These are phyloP conservation scores for Galerina sulciceps DNA, from an alignment of 768 basidiomycete genomes.

Conservation along the genomic window DNA sequence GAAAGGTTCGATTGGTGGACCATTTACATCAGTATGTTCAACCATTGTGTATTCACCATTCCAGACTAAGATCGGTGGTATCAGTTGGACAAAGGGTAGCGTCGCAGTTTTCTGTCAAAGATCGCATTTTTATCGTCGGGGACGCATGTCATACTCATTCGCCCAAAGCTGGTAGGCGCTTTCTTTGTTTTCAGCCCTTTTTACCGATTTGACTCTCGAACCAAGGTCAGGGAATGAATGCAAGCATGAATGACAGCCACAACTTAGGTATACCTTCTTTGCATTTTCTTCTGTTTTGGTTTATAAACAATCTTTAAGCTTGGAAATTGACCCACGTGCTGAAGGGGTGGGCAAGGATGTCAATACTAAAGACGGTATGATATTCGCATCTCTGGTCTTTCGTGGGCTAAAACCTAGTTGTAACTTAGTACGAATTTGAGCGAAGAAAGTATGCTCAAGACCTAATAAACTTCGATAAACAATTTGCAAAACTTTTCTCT, in stretches of 20 bases:
- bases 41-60: neutral
- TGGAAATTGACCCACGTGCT: slow-evolving; percentile 69
- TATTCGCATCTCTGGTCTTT: neutral
- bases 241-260: slow-evolving; percentile 76
- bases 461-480: slow-evolving; percentile 71
- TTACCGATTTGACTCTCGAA: neutral
- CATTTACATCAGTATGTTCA: slow-evolving; percentile 62
- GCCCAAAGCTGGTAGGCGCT: slow-evolving; percentile 60
- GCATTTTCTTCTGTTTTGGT: neutral
- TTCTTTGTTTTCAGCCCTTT: neutral
- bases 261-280: slow-evolving; percentile 53
- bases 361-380: slow-evolving; percentile 53
- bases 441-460: slow-evolving; percentile 72
- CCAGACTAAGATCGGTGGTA: neutral
- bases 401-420: neutral
- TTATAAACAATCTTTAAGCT: slow-evolving; percentile 28
- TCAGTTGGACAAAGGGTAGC: slow-evolving; percentile 79
- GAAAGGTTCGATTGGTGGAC: slow-evolving; percentile 74
- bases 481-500: slow-evolving; percentile 70
- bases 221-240: slow-evolving; percentile 77
- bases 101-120: slow-evolving; percentile 58
- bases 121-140: slow-evolving; percentile 77
- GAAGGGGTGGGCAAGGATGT: slow-evolving; percentile 52
- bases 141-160: slow-evolving; percentile 78
- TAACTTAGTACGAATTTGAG: slow-evolving; percentile 67